A percentile compares a stretch with the other conserved stretches of the same genome.
Evolutionary conservation across 352 stramenopile species (phyloP).

Genomic region (Globisporangium alternatum): DNA sequence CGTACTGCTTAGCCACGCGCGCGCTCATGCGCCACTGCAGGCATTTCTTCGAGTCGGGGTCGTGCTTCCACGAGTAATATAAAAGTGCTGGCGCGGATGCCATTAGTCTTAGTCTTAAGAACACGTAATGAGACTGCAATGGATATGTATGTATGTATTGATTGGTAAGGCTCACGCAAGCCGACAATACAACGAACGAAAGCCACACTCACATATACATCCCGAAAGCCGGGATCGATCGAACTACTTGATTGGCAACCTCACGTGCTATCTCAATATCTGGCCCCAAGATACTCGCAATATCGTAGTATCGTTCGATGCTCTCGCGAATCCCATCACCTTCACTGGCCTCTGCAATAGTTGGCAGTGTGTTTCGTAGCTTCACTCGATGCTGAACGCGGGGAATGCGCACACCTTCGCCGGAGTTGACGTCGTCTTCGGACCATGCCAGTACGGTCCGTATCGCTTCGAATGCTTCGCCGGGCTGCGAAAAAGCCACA

Average conservation of each 20-base stretch:
- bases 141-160: neutral
- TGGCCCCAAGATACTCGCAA: neutral
- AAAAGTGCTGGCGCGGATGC: too few relatives aligned
- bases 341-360: neutral
- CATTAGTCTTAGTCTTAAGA: neutral
- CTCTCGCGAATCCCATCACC: neutral
- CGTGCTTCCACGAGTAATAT: neutral
- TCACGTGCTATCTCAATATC: neutral
- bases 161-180: neutral
- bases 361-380: neutral
- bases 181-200: neutral
- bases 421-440: neutral
- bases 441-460: neutral
- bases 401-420: neutral
- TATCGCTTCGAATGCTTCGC: neutral
- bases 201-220: neutral
- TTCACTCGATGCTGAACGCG: neutral
- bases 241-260: neutral
- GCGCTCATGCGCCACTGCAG: constrained; percentile 91
- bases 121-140: neutral
- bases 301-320: neutral
- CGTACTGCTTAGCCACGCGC: constrained; percentile 88
- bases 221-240: neutral
- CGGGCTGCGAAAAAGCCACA: neutral
- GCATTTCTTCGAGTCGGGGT: too few relatives aligned